phyloP scores from a whole-genome alignment of 2,329 filamentous ascomycete genomes.

The Fusarium newnesense region DNA sequence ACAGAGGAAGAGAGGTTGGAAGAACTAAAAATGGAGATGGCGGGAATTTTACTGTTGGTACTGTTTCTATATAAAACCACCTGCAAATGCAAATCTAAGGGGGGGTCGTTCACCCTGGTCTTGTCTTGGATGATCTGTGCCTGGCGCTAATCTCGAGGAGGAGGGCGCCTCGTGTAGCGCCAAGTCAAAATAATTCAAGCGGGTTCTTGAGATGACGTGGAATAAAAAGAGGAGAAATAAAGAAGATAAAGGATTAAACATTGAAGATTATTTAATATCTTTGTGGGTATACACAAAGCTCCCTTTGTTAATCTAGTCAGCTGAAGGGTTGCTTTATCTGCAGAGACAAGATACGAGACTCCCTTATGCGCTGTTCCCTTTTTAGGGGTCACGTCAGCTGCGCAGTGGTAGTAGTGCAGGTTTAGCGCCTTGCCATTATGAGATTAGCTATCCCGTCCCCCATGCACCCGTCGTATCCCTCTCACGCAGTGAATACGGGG shows the following conservation, averaged over 20 bases:
- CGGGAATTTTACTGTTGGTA: background rate
- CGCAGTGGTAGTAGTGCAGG: background rate
- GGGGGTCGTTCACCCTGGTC: background rate
- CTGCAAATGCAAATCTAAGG: background rate
- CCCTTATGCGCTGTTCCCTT: background rate
- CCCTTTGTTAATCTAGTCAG: background rate
- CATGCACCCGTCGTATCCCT: background rate
- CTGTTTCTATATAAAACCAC: conserved; percentile 30
- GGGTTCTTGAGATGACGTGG: background rate
- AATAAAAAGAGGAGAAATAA: background rate
- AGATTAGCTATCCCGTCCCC: background rate
- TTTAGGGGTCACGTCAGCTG: background rate
- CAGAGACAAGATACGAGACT: background rate
- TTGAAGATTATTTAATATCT: background rate
- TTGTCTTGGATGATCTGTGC: conserved; percentile 6
- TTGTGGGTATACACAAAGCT: background rate
- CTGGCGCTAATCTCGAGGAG: conserved; percentile 23
- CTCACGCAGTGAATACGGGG: background rate
- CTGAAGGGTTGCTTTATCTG: background rate
- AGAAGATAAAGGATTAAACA: background rate
- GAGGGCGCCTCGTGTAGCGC: conserved; percentile 9
- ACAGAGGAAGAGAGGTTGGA: conserved; percentile 14
- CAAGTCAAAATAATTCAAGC: background rate
- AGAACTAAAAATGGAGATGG: conserved; percentile 20
- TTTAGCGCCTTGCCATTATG: background rate